Base-by-base conservation (phyloP, 306 rosid genomes). In the Corylus avellana region DNA sequence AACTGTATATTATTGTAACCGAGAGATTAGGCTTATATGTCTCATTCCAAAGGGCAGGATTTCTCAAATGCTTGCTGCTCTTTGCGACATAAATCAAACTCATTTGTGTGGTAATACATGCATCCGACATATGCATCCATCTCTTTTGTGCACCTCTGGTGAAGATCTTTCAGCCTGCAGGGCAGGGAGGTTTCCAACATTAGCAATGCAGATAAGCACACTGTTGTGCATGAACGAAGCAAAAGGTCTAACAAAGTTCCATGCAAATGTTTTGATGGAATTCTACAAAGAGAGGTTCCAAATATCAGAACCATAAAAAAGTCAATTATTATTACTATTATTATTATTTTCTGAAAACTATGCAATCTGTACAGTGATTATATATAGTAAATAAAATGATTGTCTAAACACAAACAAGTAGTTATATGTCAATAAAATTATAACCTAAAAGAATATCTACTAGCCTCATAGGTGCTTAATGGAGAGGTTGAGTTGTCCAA, bases 91-190 rank as follows among this genome's bases (percentile, higher is more conserved):
- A 93, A 80, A 79, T 96, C 99, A 22, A 93, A 96, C 80, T 96
- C 99, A 51, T 93, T 96, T 29, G 99, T 96, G 62, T 90, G 83
- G 87, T 95, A 93, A 85, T 95, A 95, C 97, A 95, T 88, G 93
- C 99, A 95, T 46, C 98, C 98, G 1, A 88, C 98, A 29, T 89
- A 95, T 0, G 69, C 90, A 74, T 93, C 94, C 99, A 96, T 93
- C 93, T 96, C 98, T 58, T 88, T 93, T 0, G 99, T 91, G 91
- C 99, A 96, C 79, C 84, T 89, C 63, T 87, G 94, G 79, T 90
- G 99, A 61, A 93, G 87, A 90, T 96, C 99, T 90, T 74, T 93
- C 79, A 96, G 93, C 87, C 99, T 95, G 93, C 86, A 85, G 13
- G 39, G 51, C 72, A 16, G 85, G 57, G 10, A 58, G 73, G 53